These are phyloP conservation scores for Tricholoma sp. DNA, from an alignment of 768 basidiomycete genomes.

Conservation along the genomic window DNA sequence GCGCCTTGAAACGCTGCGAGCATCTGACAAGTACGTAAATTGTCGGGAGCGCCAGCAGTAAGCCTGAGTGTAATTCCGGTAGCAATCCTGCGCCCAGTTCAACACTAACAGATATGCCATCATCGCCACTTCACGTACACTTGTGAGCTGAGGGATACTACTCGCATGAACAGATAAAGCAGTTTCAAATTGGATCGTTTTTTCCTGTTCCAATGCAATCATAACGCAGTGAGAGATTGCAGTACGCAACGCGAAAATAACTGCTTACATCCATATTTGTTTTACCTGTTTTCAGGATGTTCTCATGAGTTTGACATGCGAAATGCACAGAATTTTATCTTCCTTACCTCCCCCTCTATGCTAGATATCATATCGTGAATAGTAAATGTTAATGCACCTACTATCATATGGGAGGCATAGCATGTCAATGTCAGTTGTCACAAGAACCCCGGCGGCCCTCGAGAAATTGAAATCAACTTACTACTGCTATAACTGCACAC, in stretches of 20 bases:
- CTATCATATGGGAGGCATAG: slow-evolving; percentile 5
- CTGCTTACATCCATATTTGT: slow-evolving; percentile 19
- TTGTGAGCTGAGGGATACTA: slow-evolving; percentile 12
- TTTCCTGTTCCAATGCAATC: slow-evolving; percentile 6
- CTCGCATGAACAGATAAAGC: slow-evolving; percentile 18
- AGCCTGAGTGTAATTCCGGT: slow-evolving; percentile 12
- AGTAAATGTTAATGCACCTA: slow-evolving; percentile 20
- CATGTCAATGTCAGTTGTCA: neutral
- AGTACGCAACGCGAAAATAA: neutral
- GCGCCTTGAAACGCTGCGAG: slow-evolving; percentile 16
- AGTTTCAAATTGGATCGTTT: slow-evolving; percentile 18
- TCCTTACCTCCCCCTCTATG: slow-evolving; percentile 15
- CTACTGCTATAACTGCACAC: slow-evolving; percentile 21
- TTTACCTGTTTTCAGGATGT: slow-evolving; percentile 6
- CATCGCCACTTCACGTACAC: slow-evolving; percentile 7
- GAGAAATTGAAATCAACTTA: slow-evolving; percentile 5
- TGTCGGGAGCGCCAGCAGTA: slow-evolving; percentile 1
- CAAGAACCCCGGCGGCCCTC: too few relatives aligned
- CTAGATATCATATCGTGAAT: slow-evolving; percentile 15
- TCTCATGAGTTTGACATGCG: neutral
- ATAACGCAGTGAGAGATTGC: neutral
- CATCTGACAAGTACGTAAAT: slow-evolving; percentile 5
- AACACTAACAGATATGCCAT: neutral
- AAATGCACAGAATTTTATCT: neutral
- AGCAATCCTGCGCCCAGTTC: slow-evolving; percentile 6